Evolutionary conservation across 441 rosid species (phyloP), one percentile per base, ranked within the genome.

Genomic region (Populus tomentosa): DNA sequence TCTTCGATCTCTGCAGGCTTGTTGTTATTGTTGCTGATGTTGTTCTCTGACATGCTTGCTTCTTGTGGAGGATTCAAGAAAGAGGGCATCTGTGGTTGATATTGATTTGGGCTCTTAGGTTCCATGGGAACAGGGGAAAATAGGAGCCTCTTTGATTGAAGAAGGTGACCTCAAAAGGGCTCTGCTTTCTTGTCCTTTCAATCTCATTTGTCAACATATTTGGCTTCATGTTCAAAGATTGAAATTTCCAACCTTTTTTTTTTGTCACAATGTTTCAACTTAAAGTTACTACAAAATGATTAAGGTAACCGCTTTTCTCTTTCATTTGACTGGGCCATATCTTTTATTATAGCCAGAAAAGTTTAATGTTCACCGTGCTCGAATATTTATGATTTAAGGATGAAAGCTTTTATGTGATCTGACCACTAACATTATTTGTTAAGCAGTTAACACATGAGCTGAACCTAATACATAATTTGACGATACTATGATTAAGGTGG

Each of bases 1-100:
- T 89, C 92, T 81, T 91, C 89, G 84, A 88, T 74, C 78, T 91
- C 97, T 21, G 90, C 79, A 20, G 91, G 82, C 78, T 84, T 89
- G 36, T 73, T 85, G 73, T 83, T 87, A 30, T 82, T 84, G 82
- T 78, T 77, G 80, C 62, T 71, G 65, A 3, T 79, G 40, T 30
- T 76, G 59, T 1, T 74, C 78, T 80, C 88, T 70, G 84, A 78
- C 86, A 82, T 80, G 85, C 68, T 56, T 80, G 72, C 21, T 46
- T 84, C 73, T 59, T 84, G 75, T 88, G 88, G 77, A 82, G 84
- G 90, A 75, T 86, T 86, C 50, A 90, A 85, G 84, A 91, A 90
- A 79, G 82, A 85, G 76, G 93, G 85, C 71, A 81, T 86, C 79
- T 84, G 77, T 11, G 59, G 77, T 73, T 32, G 79, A 36, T 46